These are phyloP conservation scores for Pelargonium fulgidum DNA, from an alignment of 441 rosid species.

Conservation along the genomic window DNA sequence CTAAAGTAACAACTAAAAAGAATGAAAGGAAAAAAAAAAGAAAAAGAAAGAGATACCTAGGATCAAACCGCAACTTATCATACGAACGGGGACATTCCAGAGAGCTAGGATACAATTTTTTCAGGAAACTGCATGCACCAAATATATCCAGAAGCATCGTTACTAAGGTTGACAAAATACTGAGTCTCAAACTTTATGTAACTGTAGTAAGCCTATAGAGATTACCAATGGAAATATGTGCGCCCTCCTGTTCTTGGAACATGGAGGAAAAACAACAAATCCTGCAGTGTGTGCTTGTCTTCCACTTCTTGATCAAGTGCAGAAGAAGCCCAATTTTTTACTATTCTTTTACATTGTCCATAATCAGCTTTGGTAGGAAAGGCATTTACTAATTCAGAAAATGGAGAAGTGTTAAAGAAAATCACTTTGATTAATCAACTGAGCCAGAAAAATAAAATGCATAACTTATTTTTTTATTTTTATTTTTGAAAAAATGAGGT, in stretches of 20 bases:
- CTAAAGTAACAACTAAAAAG: background rate
- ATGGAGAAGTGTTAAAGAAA: conserved; percentile 13
- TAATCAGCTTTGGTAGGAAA: conserved; percentile 39
- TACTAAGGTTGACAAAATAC: conserved; percentile 11
- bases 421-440: conserved; percentile 1
- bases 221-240: conserved; percentile 82
- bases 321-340: conserved; percentile 59
- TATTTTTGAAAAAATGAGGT: background rate
- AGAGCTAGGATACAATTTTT: conserved; percentile 54
- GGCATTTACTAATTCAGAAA: conserved; percentile 37
- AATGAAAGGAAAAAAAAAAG: background rate
- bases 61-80: conserved; percentile 83
- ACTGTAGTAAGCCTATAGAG: background rate
- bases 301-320: conserved; percentile 43
- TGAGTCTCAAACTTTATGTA: background rate
- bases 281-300: conserved; percentile 59
- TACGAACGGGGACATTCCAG: conserved; percentile 92
- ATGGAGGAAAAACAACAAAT: conserved; percentile 85
- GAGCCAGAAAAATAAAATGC: background rate
- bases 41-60: conserved; percentile 43
- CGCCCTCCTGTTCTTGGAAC: conserved; percentile 97
- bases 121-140: conserved; percentile 63
- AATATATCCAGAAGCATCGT: conserved; percentile 18
- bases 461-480: background rate
- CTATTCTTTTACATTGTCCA: conserved; percentile 57